Conservation (phyloP, 331 rosid genomes). For the Malus hybrid region DNA sequence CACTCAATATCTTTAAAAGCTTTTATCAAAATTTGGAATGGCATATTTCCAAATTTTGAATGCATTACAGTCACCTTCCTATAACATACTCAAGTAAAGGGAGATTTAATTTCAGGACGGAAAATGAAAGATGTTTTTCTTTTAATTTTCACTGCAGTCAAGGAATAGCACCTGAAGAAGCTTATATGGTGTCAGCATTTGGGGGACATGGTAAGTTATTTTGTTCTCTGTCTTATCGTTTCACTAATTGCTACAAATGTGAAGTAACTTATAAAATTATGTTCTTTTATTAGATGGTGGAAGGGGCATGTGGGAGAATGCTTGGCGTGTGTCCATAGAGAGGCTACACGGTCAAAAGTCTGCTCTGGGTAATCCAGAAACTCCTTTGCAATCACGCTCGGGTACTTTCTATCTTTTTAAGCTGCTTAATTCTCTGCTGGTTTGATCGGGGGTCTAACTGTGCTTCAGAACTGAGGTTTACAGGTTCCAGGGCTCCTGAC, state of each 20-base stretch:
- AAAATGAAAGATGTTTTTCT: not conserved
- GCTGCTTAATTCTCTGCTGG: not conserved
- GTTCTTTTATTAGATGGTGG: conserved; percentile 57
- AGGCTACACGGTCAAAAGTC: conserved; percentile 61
- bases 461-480: conserved; percentile 24
- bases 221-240: not conserved
- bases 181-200: conserved; percentile 87
- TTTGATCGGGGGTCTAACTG: conserved; percentile 14
- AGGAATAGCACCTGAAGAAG: conserved; percentile 89
- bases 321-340: conserved; percentile 68
- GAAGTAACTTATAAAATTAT: conserved; percentile 16
- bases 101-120: not conserved
- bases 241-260: not conserved
- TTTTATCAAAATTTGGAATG: not conserved
- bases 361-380: conserved; percentile 51
- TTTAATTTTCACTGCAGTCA: conserved; percentile 57
- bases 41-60: not conserved
- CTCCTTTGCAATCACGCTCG: conserved; percentile 56
- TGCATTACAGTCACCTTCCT: not conserved
- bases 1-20: not conserved
- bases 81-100: not conserved
- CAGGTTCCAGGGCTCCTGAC: conserved; percentile 56
- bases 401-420: conserved; percentile 30
- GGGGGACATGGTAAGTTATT: conserved; percentile 66
- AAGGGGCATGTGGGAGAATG: conserved; percentile 74